Percentiles rank a stretch among this genome's conserved stretches.
Evolutionary conservation across 225 moss, liverwort and hornwort genomes (phyloP).

Genomic region (Sphagnum contortum): DNA sequence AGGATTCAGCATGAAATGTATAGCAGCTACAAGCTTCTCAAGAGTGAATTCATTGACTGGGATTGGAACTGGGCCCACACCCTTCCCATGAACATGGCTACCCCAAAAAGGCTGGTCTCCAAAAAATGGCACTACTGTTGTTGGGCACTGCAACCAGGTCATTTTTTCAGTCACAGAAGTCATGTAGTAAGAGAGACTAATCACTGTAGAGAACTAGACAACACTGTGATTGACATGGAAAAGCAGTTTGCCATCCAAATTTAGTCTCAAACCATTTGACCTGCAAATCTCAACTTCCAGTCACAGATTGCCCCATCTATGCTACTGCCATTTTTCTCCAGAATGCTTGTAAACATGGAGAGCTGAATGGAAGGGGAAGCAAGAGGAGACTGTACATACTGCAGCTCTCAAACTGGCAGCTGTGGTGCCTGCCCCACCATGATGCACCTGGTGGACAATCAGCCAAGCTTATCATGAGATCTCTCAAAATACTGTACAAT

Average conservation of each 20-base stretch:
- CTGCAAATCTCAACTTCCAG: too few relatives aligned
- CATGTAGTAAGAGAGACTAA: too few relatives aligned
- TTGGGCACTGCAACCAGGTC: conserved; percentile 62
- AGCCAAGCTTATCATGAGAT: not conserved
- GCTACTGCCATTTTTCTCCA: too few relatives aligned
- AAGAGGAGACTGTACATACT: conserved; percentile 16
- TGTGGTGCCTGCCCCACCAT: conserved; percentile 93
- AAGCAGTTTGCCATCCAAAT: too few relatives aligned
- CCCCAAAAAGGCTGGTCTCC: conserved; percentile 98
- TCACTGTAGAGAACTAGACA: too few relatives aligned
- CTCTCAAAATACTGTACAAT: too few relatives aligned
- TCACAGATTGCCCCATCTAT: too few relatives aligned
- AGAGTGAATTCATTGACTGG: conserved; percentile 59
- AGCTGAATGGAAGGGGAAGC: too few relatives aligned
- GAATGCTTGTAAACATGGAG: too few relatives aligned
- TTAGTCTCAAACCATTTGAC: too few relatives aligned
- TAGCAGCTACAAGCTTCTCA: conserved; percentile 75
- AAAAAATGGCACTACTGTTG: conserved; percentile 91
- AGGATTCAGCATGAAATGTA: conserved; percentile 71
- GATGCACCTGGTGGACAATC: conserved; percentile 59
- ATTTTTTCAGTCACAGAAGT: too few relatives aligned
- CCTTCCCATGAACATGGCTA: conserved; percentile 67
- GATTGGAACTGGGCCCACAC: conserved; percentile 75
- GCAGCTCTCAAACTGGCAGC: conserved; percentile 87
- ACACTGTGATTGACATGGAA: too few relatives aligned